Percentiles rank a stretch among this genome's conserved stretches.
Evolutionary conservation across 2,329 filamentous ascomycete species (phyloP).

Genomic region (Keithomyces neogunnii): DNA sequence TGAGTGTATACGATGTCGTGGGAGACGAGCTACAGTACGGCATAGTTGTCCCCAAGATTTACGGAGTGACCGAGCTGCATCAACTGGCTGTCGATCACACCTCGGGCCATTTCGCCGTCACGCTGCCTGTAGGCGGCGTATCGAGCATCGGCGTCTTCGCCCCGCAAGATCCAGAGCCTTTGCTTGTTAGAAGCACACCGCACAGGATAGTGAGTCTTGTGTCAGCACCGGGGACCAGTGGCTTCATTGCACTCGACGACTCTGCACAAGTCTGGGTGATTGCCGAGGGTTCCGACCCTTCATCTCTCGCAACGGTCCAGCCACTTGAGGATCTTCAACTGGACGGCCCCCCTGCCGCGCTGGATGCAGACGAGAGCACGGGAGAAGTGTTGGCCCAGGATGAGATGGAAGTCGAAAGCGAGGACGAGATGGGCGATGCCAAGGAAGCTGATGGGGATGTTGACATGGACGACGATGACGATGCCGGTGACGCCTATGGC

Average conservation of each 20-base stretch:
- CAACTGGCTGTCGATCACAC: constrained; percentile 64
- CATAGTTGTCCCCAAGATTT: constrained; percentile 42
- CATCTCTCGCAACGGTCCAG: constrained; percentile 42
- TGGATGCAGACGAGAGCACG: constrained; percentile 17
- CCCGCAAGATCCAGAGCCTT: constrained; percentile 47
- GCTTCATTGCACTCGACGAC: constrained; percentile 71
- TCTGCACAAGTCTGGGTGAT: constrained; percentile 62
- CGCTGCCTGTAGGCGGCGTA: constrained; percentile 37
- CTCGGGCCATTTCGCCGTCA: constrained; percentile 58
- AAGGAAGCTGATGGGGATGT: constrained; percentile 34
- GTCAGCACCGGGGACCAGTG: constrained; percentile 53
- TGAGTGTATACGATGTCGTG: constrained; percentile 80
- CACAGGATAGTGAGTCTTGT: constrained; percentile 59
- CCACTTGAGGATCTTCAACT: constrained; percentile 47
- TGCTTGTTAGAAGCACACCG: constrained; percentile 49
- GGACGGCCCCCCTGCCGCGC: constrained; percentile 25
- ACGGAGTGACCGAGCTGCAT: constrained; percentile 36
- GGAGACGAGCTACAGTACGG: constrained; percentile 64
- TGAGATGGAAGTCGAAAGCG: constrained; percentile 24
- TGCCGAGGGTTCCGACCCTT: constrained; percentile 49
- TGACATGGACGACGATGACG: constrained; percentile 27
- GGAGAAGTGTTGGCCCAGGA: constrained; percentile 27
- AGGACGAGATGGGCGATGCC: constrained; percentile 28
- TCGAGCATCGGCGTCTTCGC: constrained; percentile 61
- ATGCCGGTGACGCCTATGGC: constrained; percentile 38